These are phyloP conservation scores for Orbilia javanica DNA, from an alignment of 2,329 filamentous ascomycete species.

Conservation along the genomic window DNA sequence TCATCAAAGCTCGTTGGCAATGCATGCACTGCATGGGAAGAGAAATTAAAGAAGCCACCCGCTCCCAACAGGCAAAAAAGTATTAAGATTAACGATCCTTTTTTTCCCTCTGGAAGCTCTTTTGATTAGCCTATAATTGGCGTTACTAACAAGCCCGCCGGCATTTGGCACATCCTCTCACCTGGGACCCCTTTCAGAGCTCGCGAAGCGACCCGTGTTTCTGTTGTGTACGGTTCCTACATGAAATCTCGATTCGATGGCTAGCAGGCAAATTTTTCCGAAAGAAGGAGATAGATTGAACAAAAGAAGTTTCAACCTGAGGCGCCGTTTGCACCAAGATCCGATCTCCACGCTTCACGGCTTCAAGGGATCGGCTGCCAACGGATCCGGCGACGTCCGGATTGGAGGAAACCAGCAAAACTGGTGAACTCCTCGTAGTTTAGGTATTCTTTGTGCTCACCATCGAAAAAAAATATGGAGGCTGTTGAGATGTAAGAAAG, in stretches of 20 bases:
- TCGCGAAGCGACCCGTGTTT: conserved; percentile 43
- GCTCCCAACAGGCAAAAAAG: conserved; percentile 43
- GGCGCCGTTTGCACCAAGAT: conserved; percentile 9
- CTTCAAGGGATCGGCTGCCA: conserved; percentile 22
- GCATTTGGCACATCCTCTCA: conserved; percentile 1
- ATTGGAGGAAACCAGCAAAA: background rate
- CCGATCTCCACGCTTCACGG: conserved; percentile 6
- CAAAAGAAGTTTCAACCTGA: conserved; percentile 14
- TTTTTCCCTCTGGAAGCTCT: conserved; percentile 21
- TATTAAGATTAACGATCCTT: conserved; percentile 54
- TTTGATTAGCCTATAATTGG: conserved; percentile 45
- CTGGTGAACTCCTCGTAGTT: background rate
- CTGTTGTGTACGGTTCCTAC: conserved; percentile 17
- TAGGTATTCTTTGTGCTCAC: background rate
- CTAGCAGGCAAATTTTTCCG: conserved; percentile 47
- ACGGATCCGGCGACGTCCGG: conserved; percentile 39
- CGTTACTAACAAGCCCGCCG: conserved; percentile 17
- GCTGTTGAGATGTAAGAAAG: background rate
- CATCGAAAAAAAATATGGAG: background rate
- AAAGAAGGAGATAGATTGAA: conserved; percentile 21
- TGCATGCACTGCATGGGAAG: conserved; percentile 29
- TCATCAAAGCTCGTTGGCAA: conserved; percentile 28
- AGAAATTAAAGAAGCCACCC: conserved; percentile 31
- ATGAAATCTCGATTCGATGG: conserved; percentile 2
- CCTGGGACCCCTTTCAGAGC: conserved; percentile 20